A percentile compares a stretch with the other conserved stretches of the same genome.
Evolutionary conservation across 371 early-diverging fungal species (phyloP).

Genomic region (Nematocida homosporus): DNA sequence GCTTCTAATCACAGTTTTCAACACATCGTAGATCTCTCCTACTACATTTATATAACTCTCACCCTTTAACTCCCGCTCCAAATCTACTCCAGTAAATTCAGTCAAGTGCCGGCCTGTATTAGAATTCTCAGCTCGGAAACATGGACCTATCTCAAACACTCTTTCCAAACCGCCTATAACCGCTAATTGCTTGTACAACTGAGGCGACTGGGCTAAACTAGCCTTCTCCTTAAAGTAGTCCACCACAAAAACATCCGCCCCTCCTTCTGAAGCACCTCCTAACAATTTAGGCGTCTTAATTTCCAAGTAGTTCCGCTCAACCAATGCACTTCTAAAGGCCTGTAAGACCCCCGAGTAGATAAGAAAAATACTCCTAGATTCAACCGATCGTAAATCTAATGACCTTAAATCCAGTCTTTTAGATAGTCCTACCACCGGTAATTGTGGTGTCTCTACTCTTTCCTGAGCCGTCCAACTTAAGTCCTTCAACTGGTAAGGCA

Average conservation of each 20-base stretch:
- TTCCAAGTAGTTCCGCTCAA: constrained; percentile 79
- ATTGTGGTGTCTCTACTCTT: constrained; percentile 65
- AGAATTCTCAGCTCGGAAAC: constrained; percentile 97
- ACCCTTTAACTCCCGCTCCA: constrained; percentile 91
- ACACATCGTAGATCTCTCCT: constrained; percentile 80
- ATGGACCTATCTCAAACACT: constrained; percentile 97
- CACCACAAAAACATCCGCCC: constrained; percentile 93
- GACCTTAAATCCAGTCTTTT: constrained; percentile 91
- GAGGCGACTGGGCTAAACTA: constrained; percentile 94
- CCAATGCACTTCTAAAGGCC: constrained; percentile 85
- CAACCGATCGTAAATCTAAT: constrained; percentile 86
- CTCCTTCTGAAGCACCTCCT: constrained; percentile 91
- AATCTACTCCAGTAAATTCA: constrained; percentile 96
- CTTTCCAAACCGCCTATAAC: constrained; percentile 91
- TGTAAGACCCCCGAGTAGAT: constrained; percentile 85
- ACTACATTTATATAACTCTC: constrained; percentile 94
- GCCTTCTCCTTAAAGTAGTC: constrained; percentile 88
- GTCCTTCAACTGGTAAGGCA: constrained; percentile 91
- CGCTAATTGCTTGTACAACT: constrained; percentile 98
- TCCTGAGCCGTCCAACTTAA: constrained; percentile 65
- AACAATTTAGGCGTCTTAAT: constrained; percentile 97
- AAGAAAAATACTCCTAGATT: constrained; percentile 93
- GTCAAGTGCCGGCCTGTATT: constrained; percentile 97
- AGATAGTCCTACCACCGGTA: constrained; percentile 74
- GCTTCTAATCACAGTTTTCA: constrained; percentile 70